phyloP scores from a whole-genome alignment of 1,284 basidiomycete genomes.

The Pascua guehoae region DNA sequence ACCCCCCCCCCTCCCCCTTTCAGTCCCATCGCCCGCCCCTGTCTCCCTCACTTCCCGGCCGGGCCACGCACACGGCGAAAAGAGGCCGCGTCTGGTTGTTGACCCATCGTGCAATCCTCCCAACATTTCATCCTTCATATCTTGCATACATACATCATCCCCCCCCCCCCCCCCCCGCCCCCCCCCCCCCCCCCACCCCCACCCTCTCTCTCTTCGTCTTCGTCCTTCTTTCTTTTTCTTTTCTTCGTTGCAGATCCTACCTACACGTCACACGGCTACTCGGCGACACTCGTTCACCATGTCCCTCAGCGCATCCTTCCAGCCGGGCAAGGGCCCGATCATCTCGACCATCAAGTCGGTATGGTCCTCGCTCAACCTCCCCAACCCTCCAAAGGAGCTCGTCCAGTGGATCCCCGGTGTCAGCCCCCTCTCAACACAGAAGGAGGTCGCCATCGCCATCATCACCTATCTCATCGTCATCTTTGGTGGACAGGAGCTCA shows the following conservation, averaged over 20 bases:
- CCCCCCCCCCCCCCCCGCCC: not conserved
- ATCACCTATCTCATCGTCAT: conserved; percentile 80
- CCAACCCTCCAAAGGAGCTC: conserved; percentile 32
- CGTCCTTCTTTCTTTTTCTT: not conserved
- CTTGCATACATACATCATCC: not conserved
- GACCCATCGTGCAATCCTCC: too few relatives aligned
- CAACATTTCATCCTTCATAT: too few relatives aligned
- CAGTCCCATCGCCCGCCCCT: too few relatives aligned
- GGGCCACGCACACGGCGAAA: too few relatives aligned
- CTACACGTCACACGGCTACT: not conserved
- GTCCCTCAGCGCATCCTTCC: conserved; percentile 3
- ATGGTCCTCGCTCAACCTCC: conserved; percentile 31
- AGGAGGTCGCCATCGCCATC: conserved; percentile 67
- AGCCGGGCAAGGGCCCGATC: conserved; percentile 38
- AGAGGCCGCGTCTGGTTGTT: too few relatives aligned
- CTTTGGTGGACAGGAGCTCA: conserved; percentile 78
- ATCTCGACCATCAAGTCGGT: conserved; percentile 33
- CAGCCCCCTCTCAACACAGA: conserved; percentile 75
- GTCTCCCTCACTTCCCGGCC: too few relatives aligned
- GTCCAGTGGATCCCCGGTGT: conserved; percentile 42
- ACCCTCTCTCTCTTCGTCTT: not conserved
- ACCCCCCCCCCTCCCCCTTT: too few relatives aligned
- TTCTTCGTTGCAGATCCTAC: not conserved
- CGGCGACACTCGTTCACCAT: conserved; percentile 1
- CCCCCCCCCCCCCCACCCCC: not conserved